Evolutionary conservation across 1,284 basidiomycete species (phyloP).

Genomic region (Trametes hirsuta): DNA sequence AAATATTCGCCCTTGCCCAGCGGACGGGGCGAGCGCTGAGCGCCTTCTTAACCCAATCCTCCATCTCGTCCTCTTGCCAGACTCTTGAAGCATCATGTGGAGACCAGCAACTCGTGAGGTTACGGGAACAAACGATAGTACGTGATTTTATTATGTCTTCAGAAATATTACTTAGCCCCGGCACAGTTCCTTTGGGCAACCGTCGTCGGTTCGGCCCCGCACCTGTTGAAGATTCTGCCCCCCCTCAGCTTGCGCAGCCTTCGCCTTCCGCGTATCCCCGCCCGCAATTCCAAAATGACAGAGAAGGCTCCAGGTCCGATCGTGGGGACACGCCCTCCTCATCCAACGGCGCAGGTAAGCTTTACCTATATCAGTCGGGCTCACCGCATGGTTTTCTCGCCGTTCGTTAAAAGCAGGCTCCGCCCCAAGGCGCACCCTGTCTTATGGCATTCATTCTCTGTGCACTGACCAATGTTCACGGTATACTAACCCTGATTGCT

Average conservation of each 20-base stretch:
- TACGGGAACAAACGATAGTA: constrained; percentile 83
- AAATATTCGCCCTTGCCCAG: constrained; percentile 18
- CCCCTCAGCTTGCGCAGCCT: constrained; percentile 83
- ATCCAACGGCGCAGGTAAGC: constrained; percentile 38
- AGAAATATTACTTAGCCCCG: constrained; percentile 21
- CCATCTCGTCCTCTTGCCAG: constrained; percentile 42
- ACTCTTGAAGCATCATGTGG: constrained; percentile 69
- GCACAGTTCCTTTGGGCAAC: constrained; percentile 77
- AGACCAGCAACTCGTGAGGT: constrained; percentile 84
- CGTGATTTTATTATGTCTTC: constrained; percentile 25
- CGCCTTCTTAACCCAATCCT: constrained; percentile 22
- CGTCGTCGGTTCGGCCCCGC: constrained; percentile 89
- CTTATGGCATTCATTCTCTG: constrained; percentile 9
- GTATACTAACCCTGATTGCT: constrained; percentile 45
- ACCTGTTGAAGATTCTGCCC: constrained; percentile 71
- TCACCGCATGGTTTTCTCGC: constrained; percentile 22
- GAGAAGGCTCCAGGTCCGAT: constrained; percentile 53
- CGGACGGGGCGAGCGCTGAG: background rate
- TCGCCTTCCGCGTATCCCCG: constrained; percentile 83
- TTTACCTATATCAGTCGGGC: constrained; percentile 15
- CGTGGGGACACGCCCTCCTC: constrained; percentile 50
- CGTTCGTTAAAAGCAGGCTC: constrained; percentile 28
- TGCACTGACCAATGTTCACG: constrained; percentile 18
- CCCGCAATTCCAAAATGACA: constrained; percentile 53
- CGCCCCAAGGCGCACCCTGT: constrained; percentile 11